Percentiles rank a stretch among this genome's conserved stretches.
Evolutionary conservation across 768 basidiomycete genomes (phyloP).

Genomic region (Rhodocollybia butyracea): DNA sequence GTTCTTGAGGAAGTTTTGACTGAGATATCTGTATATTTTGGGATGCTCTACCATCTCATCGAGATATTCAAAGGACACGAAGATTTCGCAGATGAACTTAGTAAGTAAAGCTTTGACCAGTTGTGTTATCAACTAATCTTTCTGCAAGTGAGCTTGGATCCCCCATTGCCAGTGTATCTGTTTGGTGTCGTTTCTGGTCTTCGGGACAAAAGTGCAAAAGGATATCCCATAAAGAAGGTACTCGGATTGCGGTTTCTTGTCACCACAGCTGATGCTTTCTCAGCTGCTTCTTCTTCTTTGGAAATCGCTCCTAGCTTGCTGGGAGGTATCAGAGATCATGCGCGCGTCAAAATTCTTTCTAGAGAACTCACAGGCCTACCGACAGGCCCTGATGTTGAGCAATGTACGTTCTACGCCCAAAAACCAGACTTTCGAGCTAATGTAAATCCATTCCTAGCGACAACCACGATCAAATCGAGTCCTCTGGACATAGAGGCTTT

Average conservation of each 20-base stretch:
- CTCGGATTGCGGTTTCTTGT: conserved; percentile 6
- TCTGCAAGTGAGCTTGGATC: conserved; percentile 94
- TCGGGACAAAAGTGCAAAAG: conserved; percentile 90
- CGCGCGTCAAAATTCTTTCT: conserved; percentile 77
- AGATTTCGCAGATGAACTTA: conserved; percentile 94
- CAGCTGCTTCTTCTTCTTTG: conserved; percentile 91
- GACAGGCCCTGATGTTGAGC: conserved; percentile 41
- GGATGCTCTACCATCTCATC: conserved; percentile 92
- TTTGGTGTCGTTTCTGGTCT: conserved; percentile 88
- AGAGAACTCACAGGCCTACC: conserved; percentile 83
- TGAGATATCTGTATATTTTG: conserved; percentile 90
- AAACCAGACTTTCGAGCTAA: neutral
- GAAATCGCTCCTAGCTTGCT: conserved; percentile 90
- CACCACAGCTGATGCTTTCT: conserved; percentile 3
- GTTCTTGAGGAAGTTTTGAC: conserved; percentile 88
- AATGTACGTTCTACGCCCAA: conserved; percentile 22
- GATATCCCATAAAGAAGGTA: conserved; percentile 97
- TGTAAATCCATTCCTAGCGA: conserved; percentile 26
- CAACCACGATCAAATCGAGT: conserved; percentile 78
- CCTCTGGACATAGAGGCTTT: conserved; percentile 90
- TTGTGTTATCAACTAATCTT: conserved; percentile 3
- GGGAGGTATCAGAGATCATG: conserved; percentile 87
- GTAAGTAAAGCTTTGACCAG: conserved; percentile 46
- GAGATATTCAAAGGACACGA: conserved; percentile 93
- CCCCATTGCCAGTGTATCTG: conserved; percentile 89